These are phyloP conservation scores for Mimosa bimucronata DNA, from an alignment of 306 rosid genomes.

Conservation along the genomic window DNA sequence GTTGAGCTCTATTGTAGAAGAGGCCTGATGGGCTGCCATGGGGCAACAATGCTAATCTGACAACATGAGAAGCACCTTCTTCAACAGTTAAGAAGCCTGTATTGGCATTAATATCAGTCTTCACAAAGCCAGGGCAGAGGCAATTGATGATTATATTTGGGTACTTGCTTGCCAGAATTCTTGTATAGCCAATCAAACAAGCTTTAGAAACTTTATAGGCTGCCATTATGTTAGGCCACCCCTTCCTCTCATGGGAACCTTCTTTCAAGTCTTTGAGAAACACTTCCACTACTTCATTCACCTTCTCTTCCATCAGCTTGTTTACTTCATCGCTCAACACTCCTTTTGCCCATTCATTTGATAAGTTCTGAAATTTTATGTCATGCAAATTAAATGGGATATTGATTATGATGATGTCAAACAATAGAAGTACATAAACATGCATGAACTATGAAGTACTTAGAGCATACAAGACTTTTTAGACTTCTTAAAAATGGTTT, in stretches of 20 bases:
- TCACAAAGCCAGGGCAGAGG: constrained; percentile 50
- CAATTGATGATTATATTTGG: constrained; percentile 30
- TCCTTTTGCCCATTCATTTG: constrained; percentile 37
- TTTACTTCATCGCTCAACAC: constrained; percentile 21
- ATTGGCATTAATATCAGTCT: constrained; percentile 36
- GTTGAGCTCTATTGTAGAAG: too few relatives aligned
- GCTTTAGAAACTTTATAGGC: constrained; percentile 38
- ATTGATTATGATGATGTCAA: too few relatives aligned
- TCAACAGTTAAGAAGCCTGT: constrained; percentile 32
- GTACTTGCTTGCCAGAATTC: constrained; percentile 44
- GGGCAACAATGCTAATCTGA: constrained; percentile 36
- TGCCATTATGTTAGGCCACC: not conserved
- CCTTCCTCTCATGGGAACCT: constrained; percentile 31
- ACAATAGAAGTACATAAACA: not conserved
- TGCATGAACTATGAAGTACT: too few relatives aligned
- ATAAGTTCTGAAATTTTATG: constrained; percentile 24
- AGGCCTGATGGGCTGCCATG: constrained; percentile 35
- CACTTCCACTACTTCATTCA: constrained; percentile 25
- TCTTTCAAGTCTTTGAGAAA: constrained; percentile 38
- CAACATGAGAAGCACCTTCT: constrained; percentile 40
- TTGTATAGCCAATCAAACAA: constrained; percentile 44
- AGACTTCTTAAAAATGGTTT: too few relatives aligned
- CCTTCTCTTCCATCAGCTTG: constrained; percentile 31
- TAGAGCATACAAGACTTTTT: too few relatives aligned
- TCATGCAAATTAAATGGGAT: not conserved